These are phyloP conservation scores for Eimeria falciformis DNA, from an alignment of 169 alveolate genomes.

Conservation along the genomic window DNA sequence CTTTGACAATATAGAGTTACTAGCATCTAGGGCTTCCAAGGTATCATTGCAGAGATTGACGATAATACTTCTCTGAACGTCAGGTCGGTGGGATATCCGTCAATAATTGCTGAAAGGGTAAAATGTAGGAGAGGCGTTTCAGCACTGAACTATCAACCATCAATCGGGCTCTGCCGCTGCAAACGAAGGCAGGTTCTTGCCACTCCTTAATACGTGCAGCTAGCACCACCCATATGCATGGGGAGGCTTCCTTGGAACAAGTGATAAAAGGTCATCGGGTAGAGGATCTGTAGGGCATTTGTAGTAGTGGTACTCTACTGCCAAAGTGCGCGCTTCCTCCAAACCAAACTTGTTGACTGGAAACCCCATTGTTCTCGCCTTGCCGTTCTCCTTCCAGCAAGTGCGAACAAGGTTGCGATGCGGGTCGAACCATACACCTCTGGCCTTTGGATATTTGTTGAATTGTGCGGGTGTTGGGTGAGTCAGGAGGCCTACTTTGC, in stretches of 20 bases:
- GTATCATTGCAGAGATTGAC: too few relatives aligned
- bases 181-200: too few relatives aligned
- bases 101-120: too few relatives aligned
- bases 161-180: too few relatives aligned
- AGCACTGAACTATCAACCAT: too few relatives aligned
- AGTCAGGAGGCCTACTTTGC: conserved; percentile 54
- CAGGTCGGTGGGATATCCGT: too few relatives aligned
- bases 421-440: conserved; percentile 77
- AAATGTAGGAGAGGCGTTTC: too few relatives aligned
- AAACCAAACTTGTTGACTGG: conserved; percentile 76
- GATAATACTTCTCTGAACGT: too few relatives aligned
- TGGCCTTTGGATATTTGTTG: conserved; percentile 65
- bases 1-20: too few relatives aligned
- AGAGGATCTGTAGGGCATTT: conserved; percentile 74
- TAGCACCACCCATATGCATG: conserved; percentile 74
- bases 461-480: conserved; percentile 72
- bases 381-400: conserved; percentile 75
- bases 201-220: not conserved
- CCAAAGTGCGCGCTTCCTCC: conserved; percentile 71
- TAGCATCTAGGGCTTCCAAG: too few relatives aligned
- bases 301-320: conserved; percentile 68
- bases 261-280: conserved; percentile 52
- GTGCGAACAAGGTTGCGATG: conserved; percentile 74
- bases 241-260: conserved; percentile 40
- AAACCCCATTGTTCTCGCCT: conserved; percentile 69